Conservation (phyloP, 768 basidiomycete genomes). For the Suillus tomentosus region DNA sequence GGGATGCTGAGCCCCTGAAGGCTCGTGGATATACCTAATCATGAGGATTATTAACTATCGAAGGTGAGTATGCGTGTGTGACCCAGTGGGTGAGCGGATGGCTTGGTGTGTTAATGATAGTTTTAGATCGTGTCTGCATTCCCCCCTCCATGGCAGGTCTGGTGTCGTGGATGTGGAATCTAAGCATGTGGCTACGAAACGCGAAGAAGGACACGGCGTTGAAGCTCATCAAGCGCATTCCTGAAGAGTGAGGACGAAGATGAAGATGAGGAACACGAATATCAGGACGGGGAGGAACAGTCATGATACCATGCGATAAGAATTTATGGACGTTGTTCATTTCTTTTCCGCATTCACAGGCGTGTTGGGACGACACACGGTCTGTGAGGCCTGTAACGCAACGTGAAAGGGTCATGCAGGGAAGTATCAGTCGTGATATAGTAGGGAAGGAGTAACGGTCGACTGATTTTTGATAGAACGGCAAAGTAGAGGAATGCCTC, state of each 20-base stretch:
- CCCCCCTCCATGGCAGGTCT: constrained; percentile 36
- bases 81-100: background rate
- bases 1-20: constrained; percentile 72
- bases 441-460: background rate
- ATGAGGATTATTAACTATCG: constrained; percentile 75
- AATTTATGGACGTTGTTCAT: constrained; percentile 97
- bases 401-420: constrained; percentile 76
- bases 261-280: constrained; percentile 47
- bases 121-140: constrained; percentile 72
- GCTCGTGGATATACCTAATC: constrained; percentile 82
- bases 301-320: constrained; percentile 76
- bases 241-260: constrained; percentile 57
- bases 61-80: background rate
- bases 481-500: constrained; percentile 91
- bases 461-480: constrained; percentile 80
- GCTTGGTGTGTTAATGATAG: background rate
- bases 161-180: constrained; percentile 56
- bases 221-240: constrained; percentile 34
- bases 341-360: constrained; percentile 87
- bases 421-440: background rate
- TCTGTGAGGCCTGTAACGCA: constrained; percentile 88
- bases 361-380: constrained; percentile 87
- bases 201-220: constrained; percentile 74
- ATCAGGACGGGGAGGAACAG: constrained; percentile 46
- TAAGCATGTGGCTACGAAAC: constrained; percentile 52